phyloP scores from a whole-genome alignment of 176 grass and related monocot species.

The Juncus effusus region DNA sequence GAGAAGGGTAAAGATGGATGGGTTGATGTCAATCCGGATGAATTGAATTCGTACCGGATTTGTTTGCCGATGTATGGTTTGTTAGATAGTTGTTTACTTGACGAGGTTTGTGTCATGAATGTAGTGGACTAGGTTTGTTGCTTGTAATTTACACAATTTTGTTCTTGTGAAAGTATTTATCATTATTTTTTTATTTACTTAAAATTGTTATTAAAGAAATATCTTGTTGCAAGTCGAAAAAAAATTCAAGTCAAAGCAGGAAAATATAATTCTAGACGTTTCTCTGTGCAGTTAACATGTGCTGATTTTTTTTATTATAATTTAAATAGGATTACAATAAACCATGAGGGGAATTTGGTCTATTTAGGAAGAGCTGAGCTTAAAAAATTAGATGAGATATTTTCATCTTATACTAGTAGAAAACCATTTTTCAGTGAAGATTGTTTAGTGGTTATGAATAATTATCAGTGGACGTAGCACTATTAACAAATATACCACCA shows the following conservation, averaged over 20 bases:
- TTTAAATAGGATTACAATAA: neutral
- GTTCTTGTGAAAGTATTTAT: neutral
- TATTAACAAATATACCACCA: too few relatives aligned
- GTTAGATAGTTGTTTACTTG: conserved; percentile 47
- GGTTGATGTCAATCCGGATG: conserved; percentile 36
- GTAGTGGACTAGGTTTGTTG: conserved; percentile 33
- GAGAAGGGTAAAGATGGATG: conserved; percentile 40
- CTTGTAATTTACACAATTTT: conserved; percentile 5
- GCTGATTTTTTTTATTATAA: neutral
- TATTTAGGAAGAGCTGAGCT: too few relatives aligned
- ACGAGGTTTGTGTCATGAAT: conserved; percentile 45
- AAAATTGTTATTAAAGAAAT: neutral
- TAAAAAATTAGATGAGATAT: too few relatives aligned
- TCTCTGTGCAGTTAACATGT: neutral
- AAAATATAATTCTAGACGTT: too few relatives aligned
- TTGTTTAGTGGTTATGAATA: too few relatives aligned
- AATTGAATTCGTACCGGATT: conserved; percentile 43
- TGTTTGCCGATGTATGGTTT: conserved; percentile 34
- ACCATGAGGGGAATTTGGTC: too few relatives aligned
- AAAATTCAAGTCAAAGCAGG: too few relatives aligned
- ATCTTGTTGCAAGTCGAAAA: too few relatives aligned
- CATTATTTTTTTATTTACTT: neutral
- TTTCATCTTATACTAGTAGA: too few relatives aligned
- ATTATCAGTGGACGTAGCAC: too few relatives aligned
- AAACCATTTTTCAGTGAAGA: too few relatives aligned